These are phyloP conservation scores for Phytopythium aichiense DNA, from an alignment of 352 stramenopile genomes.

Conservation along the genomic window DNA sequence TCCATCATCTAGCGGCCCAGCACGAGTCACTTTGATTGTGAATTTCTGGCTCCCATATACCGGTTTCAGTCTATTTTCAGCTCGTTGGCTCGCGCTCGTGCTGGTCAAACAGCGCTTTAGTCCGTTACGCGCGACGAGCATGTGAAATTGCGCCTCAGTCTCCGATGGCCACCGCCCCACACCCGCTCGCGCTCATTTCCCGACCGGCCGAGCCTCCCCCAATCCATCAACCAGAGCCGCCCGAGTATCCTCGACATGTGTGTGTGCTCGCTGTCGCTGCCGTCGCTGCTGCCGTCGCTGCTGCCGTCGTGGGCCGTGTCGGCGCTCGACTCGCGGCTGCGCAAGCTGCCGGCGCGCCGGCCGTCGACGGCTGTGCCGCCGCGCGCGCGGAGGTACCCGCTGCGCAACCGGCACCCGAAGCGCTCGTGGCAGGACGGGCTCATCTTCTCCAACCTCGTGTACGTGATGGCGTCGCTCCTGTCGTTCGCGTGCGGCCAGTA, in stretches of 20 bases:
- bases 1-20: constrained; percentile 1
- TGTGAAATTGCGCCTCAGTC: not conserved
- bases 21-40: not conserved
- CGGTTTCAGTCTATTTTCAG: not conserved
- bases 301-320: constrained; percentile 30
- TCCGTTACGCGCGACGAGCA: constrained; percentile 3
- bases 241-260: constrained; percentile 11
- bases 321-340: constrained; percentile 20
- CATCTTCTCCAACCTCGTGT: constrained; percentile 81
- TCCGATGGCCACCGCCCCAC: not conserved
- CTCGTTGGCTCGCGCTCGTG: not conserved
- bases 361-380: constrained; percentile 22
- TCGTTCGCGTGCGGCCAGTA: constrained; percentile 72
- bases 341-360: constrained; percentile 30
- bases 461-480: constrained; percentile 59
- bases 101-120: not conserved
- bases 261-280: constrained; percentile 26
- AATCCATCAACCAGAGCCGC: not conserved
- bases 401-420: constrained; percentile 31
- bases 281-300: constrained; percentile 21
- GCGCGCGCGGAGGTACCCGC: constrained; percentile 16
- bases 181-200: constrained; percentile 1
- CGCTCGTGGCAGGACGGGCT: constrained; percentile 76
- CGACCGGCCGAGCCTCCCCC: not conserved
- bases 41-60: not conserved